A percentile compares a stretch with the other conserved stretches of the same genome.
These are phyloP conservation scores for Aristolochia contorta DNA, from an alignment of 164 flowering plant species.

Conservation along the genomic window DNA sequence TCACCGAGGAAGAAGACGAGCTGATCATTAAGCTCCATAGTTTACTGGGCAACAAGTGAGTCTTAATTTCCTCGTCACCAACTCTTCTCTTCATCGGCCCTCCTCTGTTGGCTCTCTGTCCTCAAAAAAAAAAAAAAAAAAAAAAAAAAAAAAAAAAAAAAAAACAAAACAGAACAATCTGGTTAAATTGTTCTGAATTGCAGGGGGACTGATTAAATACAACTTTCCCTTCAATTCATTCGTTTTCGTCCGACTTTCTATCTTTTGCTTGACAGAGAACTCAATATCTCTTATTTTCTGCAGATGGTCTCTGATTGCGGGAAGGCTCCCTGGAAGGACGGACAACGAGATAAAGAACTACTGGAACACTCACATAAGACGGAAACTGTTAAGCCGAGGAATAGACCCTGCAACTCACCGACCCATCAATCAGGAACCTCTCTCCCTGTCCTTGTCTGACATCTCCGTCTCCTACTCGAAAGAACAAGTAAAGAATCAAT, in stretches of 20 bases:
- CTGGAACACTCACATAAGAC: slow-evolving; percentile 84
- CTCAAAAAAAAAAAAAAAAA: too few species aligned
- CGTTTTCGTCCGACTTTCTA: neutral
- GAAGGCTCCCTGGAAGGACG: slow-evolving; percentile 79
- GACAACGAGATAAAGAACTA: slow-evolving; percentile 87
- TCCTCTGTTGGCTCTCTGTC: too few species aligned
- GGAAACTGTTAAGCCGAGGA: slow-evolving; percentile 72
- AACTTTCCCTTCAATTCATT: neutral
- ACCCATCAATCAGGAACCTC: slow-evolving; percentile 37
- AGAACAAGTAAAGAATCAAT: slow-evolving; percentile 25
- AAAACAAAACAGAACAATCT: too few species aligned
- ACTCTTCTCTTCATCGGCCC: neutral
- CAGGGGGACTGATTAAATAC: neutral
- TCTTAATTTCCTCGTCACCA: neutral
- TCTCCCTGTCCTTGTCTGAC: slow-evolving; percentile 12
- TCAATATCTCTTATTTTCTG: neutral
- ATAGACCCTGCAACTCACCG: slow-evolving; percentile 74
- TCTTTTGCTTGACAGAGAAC: neutral
- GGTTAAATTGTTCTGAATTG: too few species aligned
- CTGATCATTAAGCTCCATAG: slow-evolving; percentile 91
- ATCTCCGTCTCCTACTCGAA: slow-evolving; percentile 34
- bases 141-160: too few species aligned
- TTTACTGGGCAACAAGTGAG: slow-evolving; percentile 95
- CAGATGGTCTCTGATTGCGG: slow-evolving; percentile 50
- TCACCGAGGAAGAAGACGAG: slow-evolving; percentile 93